These are phyloP conservation scores for Quercus berberidifolia DNA, from an alignment of 306 rosid genomes.

Conservation along the genomic window DNA sequence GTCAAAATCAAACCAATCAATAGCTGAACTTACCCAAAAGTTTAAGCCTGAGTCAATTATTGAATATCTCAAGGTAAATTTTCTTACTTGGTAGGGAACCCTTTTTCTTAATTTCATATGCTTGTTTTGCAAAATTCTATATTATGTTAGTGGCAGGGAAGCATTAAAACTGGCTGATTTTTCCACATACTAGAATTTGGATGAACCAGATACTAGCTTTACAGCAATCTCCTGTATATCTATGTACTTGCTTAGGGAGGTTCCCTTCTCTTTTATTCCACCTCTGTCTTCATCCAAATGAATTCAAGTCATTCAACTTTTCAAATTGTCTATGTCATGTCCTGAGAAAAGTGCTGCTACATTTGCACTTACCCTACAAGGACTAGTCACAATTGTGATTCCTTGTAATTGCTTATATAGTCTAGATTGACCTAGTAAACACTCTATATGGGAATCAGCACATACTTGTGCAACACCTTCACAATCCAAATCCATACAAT, in stretches of 20 bases:
- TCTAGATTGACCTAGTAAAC: too few species aligned
- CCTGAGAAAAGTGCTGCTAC: too few species aligned
- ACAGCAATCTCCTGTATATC: neutral
- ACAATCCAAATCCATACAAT: too few species aligned
- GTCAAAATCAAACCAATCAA: constrained; percentile 55
- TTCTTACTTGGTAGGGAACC: constrained; percentile 17
- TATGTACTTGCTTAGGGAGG: neutral
- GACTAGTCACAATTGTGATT: too few species aligned
- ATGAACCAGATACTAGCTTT: constrained; percentile 14
- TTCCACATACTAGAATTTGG: constrained; percentile 10
- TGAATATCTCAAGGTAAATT: constrained; percentile 90
- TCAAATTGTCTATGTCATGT: neutral
- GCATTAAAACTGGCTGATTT: constrained; percentile 5
- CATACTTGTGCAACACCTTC: too few species aligned
- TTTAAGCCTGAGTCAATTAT: constrained; percentile 87
- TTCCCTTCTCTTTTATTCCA: neutral
- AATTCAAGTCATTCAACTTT: neutral
- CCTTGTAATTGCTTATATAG: too few species aligned
- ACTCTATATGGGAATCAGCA: too few species aligned
- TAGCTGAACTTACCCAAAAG: constrained; percentile 50
- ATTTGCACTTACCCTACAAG: too few species aligned
- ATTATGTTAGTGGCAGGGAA: constrained; percentile 17
- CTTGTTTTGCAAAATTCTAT: neutral
- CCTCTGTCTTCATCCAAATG: neutral
- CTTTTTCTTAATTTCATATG: constrained; percentile 1